Conservation (phyloP, 2,329 filamentous ascomycete species). For the Ceratocystis variospora region DNA sequence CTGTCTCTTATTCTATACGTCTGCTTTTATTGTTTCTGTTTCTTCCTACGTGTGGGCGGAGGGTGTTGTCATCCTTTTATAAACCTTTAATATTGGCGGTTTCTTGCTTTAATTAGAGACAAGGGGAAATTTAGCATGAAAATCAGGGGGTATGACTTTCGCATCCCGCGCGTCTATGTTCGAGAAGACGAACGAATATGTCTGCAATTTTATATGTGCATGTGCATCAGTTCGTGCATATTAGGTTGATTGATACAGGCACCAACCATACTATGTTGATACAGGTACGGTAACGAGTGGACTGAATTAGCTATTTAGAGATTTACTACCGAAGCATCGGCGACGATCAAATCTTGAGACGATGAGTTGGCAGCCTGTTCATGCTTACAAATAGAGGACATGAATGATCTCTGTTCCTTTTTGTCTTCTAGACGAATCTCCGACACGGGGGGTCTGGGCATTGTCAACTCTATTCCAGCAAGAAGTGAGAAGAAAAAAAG, state of each 20-base stretch:
- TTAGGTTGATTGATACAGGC: too few relatives aligned
- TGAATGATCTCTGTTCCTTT: background rate
- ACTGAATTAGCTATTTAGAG: background rate
- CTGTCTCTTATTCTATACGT: background rate
- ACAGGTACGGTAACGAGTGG: background rate
- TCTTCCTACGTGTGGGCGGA: background rate
- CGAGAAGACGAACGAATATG: too few relatives aligned
- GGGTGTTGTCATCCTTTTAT: slow-evolving; percentile 1
- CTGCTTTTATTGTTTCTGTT: background rate
- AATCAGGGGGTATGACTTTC: background rate
- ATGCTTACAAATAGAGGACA: background rate
- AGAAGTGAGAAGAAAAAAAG: background rate
- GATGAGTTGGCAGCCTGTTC: background rate
- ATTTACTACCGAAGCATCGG: background rate
- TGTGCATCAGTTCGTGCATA: too few relatives aligned
- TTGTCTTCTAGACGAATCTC: background rate
- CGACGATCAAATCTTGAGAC: background rate
- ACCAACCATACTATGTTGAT: background rate
- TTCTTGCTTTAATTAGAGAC: background rate
- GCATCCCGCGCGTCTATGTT: background rate
- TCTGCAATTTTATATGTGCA: too few relatives aligned
- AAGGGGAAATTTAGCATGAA: background rate
- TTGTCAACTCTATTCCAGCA: too few relatives aligned
- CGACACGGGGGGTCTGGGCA: background rate
- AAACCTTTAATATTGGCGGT: slow-evolving; percentile 12